Base-by-base conservation (phyloP, 2,329 filamentous ascomycete genomes). In the Grosmannia serpens region DNA sequence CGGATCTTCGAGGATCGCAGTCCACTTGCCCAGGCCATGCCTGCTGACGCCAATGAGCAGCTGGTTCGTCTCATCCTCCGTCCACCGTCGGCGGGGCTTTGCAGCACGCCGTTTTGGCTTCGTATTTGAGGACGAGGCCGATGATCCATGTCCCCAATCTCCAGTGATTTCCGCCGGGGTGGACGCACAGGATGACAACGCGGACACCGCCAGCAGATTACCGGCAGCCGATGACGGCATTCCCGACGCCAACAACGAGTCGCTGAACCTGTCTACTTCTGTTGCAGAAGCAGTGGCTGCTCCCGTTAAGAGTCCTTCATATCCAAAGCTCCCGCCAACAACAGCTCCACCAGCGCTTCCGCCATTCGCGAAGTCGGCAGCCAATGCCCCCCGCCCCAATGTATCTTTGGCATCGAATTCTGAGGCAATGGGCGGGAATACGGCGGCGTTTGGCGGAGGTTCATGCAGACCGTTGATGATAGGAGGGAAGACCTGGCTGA, bases 11-110 rank as follows among this genome's bases (percentile, higher is more conserved):
- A 86, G 70, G 35, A 86, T 86, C 58, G 75, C 79, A 10, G 81
- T 84, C 83, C 83, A 86, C 64, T 81, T 83, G 44, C 83, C 84
- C 10, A 86, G 79, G 1, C 84, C 84, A 65, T 86, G 77, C 35
- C 80, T 79, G 64, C 77, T 77, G 31, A 85, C 83, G 0, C 83
- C 83, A 3, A 84, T 70, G 17, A 86, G 68, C 10, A 86, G 72
- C 62, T 84, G 76, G 55, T 80, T 83, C 1, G 83, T 86, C 67
- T 86, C 83, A 59, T 83, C 78, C 61, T 86, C 81, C 0, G 81
- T 80, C 83, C 83, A 86, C 64, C 84, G 85, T 56, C 78, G 75
- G 60, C 83, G 75, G 1, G 80, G 77, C 64, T 83, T 84, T 8
- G 77, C 76, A 13, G 79, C 77, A 49, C 79, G 76, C 64, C 80